A percentile compares a stretch with the other conserved stretches of the same genome.
Evolutionary conservation across 768 basidiomycete genomes (phyloP).

Genomic region (Stropharia rugosoannulata): DNA sequence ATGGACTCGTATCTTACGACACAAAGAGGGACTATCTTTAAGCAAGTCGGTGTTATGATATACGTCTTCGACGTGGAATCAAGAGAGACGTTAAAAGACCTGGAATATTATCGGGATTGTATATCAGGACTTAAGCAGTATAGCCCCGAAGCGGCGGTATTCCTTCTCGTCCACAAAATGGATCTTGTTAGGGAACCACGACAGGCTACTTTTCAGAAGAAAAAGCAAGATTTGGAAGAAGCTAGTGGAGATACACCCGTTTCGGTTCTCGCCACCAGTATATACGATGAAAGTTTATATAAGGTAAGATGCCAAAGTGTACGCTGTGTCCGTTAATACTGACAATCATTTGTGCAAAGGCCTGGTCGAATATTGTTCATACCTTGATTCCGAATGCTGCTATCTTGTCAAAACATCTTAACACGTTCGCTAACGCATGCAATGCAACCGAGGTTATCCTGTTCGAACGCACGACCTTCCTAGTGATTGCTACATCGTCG

Average conservation of each 20-base stretch:
- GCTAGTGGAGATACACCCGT: constrained; percentile 60
- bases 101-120: constrained; percentile 91
- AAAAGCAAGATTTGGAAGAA: constrained; percentile 69
- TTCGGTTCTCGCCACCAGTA: constrained; percentile 89
- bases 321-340: constrained; percentile 6
- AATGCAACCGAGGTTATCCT: constrained; percentile 92
- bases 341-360: constrained; percentile 44
- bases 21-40: constrained; percentile 93
- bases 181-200: constrained; percentile 78
- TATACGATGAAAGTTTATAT: constrained; percentile 97
- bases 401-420: constrained; percentile 85
- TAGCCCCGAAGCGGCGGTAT: constrained; percentile 82
- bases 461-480: constrained; percentile 96
- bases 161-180: constrained; percentile 97
- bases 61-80: constrained; percentile 98
- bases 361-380: constrained; percentile 97
- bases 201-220: constrained; percentile 61
- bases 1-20: constrained; percentile 95
- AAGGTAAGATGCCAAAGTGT: constrained; percentile 50
- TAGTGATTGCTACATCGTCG: constrained; percentile 87
- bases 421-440: constrained; percentile 83
- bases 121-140: constrained; percentile 77
- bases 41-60: constrained; percentile 95
- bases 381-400: constrained; percentile 93
- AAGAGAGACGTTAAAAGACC: constrained; percentile 80